These are phyloP conservation scores for Pseudogymnoascus sp. DNA, from an alignment of 2,329 filamentous ascomycete species.

Conservation along the genomic window DNA sequence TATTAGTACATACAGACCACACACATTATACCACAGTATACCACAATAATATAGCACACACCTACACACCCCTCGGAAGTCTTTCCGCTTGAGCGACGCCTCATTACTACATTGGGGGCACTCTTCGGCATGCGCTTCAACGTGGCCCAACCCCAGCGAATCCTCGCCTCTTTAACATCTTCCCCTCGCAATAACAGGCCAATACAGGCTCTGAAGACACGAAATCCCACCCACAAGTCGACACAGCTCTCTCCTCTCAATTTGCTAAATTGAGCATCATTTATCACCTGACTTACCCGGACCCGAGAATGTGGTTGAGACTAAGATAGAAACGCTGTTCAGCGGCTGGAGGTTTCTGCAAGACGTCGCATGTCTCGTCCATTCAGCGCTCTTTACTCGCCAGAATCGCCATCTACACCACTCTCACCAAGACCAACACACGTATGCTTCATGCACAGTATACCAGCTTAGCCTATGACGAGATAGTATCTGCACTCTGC, in stretches of 20 bases:
- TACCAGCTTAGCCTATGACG: neutral
- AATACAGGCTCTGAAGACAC: neutral
- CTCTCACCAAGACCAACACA: neutral
- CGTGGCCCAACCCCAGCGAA: slow-evolving; percentile 5
- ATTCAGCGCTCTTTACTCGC: neutral
- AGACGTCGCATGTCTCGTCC: neutral
- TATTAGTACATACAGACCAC: neutral
- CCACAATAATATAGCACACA: neutral
- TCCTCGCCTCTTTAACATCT: neutral
- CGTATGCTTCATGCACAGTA: slow-evolving; percentile 6
- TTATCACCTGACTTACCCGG: slow-evolving; percentile 5
- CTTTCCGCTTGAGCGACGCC: slow-evolving; percentile 2
- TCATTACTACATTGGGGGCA: neutral
- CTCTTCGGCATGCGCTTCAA: slow-evolving; percentile 1
- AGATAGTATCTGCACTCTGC: neutral
- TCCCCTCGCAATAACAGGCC: neutral
- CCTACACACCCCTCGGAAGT: neutral
- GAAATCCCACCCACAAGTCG: neutral
- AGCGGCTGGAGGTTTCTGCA: slow-evolving; percentile 3
- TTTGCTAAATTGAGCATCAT: neutral
- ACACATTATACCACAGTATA: neutral
- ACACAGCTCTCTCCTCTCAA: neutral
- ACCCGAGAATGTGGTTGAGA: slow-evolving; percentile 5
- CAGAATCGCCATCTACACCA: neutral
- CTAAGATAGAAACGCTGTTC: slow-evolving; percentile 3